phyloP scores from a whole-genome alignment of 441 rosid genomes.

The Daphne laureola region DNA sequence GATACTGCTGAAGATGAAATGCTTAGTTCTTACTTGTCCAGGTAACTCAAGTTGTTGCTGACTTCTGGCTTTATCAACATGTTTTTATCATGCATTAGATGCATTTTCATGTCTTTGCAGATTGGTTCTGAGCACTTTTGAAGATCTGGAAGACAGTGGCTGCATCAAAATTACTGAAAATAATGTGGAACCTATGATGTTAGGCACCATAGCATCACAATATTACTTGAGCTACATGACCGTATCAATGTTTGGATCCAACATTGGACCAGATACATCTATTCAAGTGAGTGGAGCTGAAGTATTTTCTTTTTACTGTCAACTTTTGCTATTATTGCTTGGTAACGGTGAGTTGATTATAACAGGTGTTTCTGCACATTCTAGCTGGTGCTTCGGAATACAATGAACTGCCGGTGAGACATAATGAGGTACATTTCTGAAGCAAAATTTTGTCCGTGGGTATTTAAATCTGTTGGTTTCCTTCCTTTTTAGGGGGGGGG shows the following conservation, averaged over 20 bases:
- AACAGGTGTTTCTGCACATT: conserved; percentile 77
- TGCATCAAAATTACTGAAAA: conserved; percentile 82
- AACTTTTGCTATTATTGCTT: conserved; percentile 4
- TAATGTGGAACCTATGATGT: conserved; percentile 72
- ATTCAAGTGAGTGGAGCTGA: conserved; percentile 61
- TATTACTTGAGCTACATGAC: conserved; percentile 95
- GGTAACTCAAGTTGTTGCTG: conserved; percentile 34
- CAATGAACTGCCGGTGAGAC: conserved; percentile 96
- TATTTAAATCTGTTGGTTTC: no score
- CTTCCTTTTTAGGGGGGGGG: no score
- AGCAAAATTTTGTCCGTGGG: not conserved
- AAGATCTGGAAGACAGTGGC: conserved; percentile 98
- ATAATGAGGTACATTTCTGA: conserved; percentile 70
- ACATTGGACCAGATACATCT: conserved; percentile 87
- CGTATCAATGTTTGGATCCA: conserved; percentile 97
- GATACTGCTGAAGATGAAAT: conserved; percentile 65
- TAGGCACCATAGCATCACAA: conserved; percentile 96
- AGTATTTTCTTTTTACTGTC: conserved; percentile 1
- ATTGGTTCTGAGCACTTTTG: conserved; percentile 89
- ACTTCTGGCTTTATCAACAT: conserved; percentile 8
- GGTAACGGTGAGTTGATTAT: conserved; percentile 12
- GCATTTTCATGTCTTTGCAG: conserved; percentile 33
- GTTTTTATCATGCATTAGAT: conserved; percentile 3
- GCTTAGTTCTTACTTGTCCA: conserved; percentile 74
- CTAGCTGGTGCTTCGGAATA: conserved; percentile 88